These are phyloP conservation scores for Allomyces arbusculus DNA, from an alignment of 192 early-diverging fungal genomes.

Conservation along the genomic window DNA sequence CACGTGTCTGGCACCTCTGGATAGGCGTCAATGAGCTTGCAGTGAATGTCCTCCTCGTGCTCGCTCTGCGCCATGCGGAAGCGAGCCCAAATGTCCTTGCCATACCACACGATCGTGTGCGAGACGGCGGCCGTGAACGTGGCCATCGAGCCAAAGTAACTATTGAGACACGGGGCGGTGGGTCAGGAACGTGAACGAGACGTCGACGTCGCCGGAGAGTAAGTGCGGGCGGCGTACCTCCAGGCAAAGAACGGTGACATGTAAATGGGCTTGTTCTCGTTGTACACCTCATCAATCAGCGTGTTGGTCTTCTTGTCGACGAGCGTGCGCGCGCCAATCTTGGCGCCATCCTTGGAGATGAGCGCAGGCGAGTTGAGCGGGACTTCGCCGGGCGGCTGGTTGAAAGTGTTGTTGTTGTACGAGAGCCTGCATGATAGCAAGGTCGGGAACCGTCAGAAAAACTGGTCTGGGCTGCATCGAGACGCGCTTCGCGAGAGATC, in stretches of 20 bases:
- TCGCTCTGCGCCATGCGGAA: slow-evolving; percentile 32
- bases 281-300: slow-evolving; percentile 33
- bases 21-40: slow-evolving; percentile 50
- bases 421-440: not conserved
- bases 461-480: no score
- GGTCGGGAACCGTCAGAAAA: no score
- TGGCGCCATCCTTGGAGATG: not conserved
- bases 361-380: not conserved
- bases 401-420: not conserved
- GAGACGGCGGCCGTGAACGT: slow-evolving; percentile 43
- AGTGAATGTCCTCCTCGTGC: slow-evolving; percentile 45
- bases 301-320: slow-evolving; percentile 14
- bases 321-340: slow-evolving; percentile 6
- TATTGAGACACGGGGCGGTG: no score
- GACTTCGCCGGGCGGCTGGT: not conserved
- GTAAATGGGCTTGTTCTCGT: slow-evolving; percentile 34
- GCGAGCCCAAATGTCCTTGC: slow-evolving; percentile 39
- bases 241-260: slow-evolving; percentile 48
- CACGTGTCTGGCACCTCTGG: slow-evolving; percentile 58
- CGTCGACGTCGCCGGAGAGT: not conserved
- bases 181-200: not conserved
- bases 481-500: no score
- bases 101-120: slow-evolving; percentile 41
- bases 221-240: slow-evolving; percentile 2
- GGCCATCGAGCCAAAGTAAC: slow-evolving; percentile 45